Evolutionary conservation across 1,139 yeast genomes (phyloP).

Genomic region (Suhomyces kunorum): DNA sequence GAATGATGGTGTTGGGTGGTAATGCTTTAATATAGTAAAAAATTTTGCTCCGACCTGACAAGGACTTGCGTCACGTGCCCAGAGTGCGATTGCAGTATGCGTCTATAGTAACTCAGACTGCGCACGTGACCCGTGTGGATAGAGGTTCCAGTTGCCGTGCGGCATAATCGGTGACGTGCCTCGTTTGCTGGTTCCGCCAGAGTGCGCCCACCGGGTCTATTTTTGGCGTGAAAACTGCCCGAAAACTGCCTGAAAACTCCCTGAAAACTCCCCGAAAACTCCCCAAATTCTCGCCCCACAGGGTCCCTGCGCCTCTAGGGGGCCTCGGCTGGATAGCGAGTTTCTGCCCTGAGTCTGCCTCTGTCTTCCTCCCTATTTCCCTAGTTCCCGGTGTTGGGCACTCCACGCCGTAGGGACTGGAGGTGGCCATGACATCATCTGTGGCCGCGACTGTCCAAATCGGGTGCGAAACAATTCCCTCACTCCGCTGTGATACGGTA

Average conservation of each 20-base stretch:
- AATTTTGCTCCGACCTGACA: slow-evolving; percentile 12
- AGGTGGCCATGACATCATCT: neutral
- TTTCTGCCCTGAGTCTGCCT: no score
- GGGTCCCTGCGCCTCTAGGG: no score
- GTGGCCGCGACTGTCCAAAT: neutral
- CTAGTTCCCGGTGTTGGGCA: no score
- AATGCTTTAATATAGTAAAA: slow-evolving; percentile 5
- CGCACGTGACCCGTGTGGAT: neutral
- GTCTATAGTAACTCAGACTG: neutral
- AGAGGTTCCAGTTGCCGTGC: slow-evolving; percentile 1
- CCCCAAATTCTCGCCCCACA: no score
- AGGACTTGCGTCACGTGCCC: slow-evolving; percentile 2
- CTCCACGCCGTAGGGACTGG: no score
- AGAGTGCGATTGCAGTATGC: no score
- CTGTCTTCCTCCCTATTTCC: no score
- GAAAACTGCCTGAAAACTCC: no score
- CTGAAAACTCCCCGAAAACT: no score
- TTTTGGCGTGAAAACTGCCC: no score
- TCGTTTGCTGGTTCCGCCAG: neutral
- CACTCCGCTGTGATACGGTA: neutral
- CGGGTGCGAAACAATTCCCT: neutral
- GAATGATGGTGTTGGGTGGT: slow-evolving; percentile 6
- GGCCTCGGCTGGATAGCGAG: no score
- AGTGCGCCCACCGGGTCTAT: slow-evolving; percentile 1
- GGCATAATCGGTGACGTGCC: neutral